Conservation (phyloP, 495 filamentous ascomycete species). For the Barbatosphaeria neglecta region DNA sequence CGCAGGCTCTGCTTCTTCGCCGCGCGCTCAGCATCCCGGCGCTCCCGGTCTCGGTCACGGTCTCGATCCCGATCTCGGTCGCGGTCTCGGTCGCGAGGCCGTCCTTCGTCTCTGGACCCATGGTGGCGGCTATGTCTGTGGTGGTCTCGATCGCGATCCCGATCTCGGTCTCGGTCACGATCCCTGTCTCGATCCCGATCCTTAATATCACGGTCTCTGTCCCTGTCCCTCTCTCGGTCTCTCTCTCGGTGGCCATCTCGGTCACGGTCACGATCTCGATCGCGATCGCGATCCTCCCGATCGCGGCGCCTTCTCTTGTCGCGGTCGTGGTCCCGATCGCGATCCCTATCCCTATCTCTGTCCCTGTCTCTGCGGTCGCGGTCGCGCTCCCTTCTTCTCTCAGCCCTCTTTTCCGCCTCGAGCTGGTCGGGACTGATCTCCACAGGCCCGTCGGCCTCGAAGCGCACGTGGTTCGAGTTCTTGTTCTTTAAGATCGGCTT, state of each 20-base stretch:
- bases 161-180: constrained; percentile 3
- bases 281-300: constrained; percentile 5
- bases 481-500: constrained; percentile 42
- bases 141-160: constrained; percentile 1
- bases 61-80: constrained; percentile 15
- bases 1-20: constrained; percentile 25
- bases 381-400: constrained; percentile 10
- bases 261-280: not conserved
- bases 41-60: constrained; percentile 15
- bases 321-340: constrained; percentile 11
- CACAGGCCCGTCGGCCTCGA: constrained; percentile 26
- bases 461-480: constrained; percentile 35
- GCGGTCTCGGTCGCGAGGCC: constrained; percentile 5
- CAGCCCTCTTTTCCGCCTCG: constrained; percentile 11
- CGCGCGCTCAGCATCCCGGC: constrained; percentile 10
- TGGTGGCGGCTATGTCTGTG: no score
- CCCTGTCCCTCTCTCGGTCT: not conserved
- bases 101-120: constrained; percentile 9
- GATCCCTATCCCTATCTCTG: constrained; percentile 10
- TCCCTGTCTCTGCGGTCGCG: constrained; percentile 11
- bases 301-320: constrained; percentile 7
- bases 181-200: constrained; percentile 13
- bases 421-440: constrained; percentile 17
- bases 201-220: not conserved
- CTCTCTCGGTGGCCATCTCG: not conserved